phyloP scores from a whole-genome alignment of 1,284 basidiomycete genomes.

The Farysia itapuensis region DNA sequence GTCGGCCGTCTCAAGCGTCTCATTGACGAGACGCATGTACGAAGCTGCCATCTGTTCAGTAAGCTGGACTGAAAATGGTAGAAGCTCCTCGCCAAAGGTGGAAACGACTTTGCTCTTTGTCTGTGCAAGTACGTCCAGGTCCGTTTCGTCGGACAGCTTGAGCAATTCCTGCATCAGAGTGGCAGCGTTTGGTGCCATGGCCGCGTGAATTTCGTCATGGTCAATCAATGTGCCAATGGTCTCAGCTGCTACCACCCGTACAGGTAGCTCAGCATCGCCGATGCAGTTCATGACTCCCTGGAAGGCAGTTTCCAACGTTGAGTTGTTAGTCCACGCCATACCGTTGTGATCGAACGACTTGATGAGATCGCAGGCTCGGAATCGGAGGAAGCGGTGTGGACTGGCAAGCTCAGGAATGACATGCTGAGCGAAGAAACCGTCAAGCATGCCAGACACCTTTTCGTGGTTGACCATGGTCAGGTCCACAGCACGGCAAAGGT shows the following conservation, averaged over 20 bases:
- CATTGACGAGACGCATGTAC: constrained; percentile 68
- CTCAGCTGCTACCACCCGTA: constrained; percentile 79
- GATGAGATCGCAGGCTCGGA: constrained; percentile 52
- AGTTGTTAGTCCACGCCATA: constrained; percentile 47
- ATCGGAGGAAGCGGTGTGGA: constrained; percentile 48
- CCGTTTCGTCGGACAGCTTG: constrained; percentile 84
- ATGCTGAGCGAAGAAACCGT: constrained; percentile 53
- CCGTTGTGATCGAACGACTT: constrained; percentile 50
- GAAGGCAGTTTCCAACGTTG: constrained; percentile 52
- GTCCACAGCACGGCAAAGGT: constrained; percentile 47
- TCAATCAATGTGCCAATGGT: constrained; percentile 77
- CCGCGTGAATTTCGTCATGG: constrained; percentile 70
- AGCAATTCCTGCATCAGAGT: constrained; percentile 87
- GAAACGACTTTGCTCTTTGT: constrained; percentile 83
- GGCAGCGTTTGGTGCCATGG: constrained; percentile 76
- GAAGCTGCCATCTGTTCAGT: constrained; percentile 65
- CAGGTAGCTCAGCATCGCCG: constrained; percentile 74
- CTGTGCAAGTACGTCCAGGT: constrained; percentile 78
- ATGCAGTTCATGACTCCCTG: constrained; percentile 55
- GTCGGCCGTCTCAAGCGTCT: constrained; percentile 64
- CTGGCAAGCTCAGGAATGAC: constrained; percentile 53
- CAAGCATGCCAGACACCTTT: constrained; percentile 43
- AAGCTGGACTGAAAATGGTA: constrained; percentile 82
- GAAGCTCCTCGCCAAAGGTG: constrained; percentile 77
- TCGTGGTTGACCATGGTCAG: constrained; percentile 50